phyloP scores from a whole-genome alignment of 257 asterid genomes.

The Cynanchum wilfordii region DNA sequence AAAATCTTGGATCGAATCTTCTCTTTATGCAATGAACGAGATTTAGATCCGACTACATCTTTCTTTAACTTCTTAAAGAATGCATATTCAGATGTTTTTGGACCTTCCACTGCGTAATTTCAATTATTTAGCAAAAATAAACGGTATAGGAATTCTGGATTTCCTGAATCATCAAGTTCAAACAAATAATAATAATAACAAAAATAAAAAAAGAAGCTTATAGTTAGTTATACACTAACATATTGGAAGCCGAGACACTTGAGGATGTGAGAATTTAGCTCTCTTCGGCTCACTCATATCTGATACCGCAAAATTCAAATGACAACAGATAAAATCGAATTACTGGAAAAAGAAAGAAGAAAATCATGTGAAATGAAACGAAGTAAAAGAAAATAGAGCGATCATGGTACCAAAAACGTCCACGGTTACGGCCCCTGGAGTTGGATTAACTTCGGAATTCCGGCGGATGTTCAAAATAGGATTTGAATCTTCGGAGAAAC shows the following conservation, averaged over 20 bases:
- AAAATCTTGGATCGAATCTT: conserved; percentile 22
- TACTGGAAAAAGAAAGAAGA: neutral
- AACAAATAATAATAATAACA: neutral
- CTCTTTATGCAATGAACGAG: conserved; percentile 25
- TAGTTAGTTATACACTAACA: conserved; percentile 1
- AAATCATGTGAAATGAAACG: neutral
- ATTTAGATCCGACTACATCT: conserved; percentile 23
- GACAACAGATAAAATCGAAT: neutral
- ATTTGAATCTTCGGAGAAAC: conserved; percentile 34
- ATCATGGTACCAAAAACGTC: conserved; percentile 27
- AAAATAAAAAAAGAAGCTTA: neutral
- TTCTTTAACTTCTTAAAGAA: conserved; percentile 61
- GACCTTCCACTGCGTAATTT: conserved; percentile 47
- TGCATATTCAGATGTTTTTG: conserved; percentile 82
- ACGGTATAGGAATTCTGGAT: neutral
- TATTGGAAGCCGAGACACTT: conserved; percentile 26
- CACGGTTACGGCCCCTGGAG: conserved; percentile 12
- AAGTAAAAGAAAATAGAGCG: conserved; percentile 3
- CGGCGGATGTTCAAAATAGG: conserved; percentile 17
- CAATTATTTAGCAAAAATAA: neutral
- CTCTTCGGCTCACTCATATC: conserved; percentile 46
- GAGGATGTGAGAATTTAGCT: conserved; percentile 37
- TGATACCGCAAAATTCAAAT: conserved; percentile 17
- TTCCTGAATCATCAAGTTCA: neutral
- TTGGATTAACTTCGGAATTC: conserved; percentile 12